Evolutionary conservation across 768 basidiomycete genomes (phyloP).

Genomic region (Butyriboletus loyo): DNA sequence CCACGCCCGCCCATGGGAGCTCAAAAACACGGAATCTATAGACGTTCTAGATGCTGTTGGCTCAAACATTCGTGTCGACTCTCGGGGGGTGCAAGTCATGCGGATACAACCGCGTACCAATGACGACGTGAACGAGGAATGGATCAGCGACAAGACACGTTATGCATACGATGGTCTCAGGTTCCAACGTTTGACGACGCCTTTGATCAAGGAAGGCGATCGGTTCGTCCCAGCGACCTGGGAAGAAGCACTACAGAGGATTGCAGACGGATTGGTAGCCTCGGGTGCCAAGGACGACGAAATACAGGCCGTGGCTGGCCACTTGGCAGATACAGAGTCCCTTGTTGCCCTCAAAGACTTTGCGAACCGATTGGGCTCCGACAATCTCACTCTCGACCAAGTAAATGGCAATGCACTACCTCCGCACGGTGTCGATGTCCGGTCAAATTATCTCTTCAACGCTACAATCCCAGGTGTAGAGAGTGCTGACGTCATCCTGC

Average conservation of each 20-base stretch:
- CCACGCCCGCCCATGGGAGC: slow-evolving; percentile 96
- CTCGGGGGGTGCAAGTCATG: slow-evolving; percentile 95
- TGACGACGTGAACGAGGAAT: slow-evolving; percentile 98
- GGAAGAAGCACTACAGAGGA: slow-evolving; percentile 81
- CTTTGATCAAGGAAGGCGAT: slow-evolving; percentile 87
- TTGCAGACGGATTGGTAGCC: slow-evolving; percentile 71
- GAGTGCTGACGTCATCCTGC: slow-evolving; percentile 85
- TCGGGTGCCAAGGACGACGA: slow-evolving; percentile 88
- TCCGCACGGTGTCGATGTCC: slow-evolving; percentile 80
- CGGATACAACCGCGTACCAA: slow-evolving; percentile 94
- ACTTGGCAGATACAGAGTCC: slow-evolving; percentile 90
- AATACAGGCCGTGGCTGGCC: slow-evolving; percentile 92
- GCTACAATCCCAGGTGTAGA: slow-evolving; percentile 88
- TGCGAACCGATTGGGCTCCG: slow-evolving; percentile 89
- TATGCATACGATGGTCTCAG: slow-evolving; percentile 94
- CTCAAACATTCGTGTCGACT: slow-evolving; percentile 95
- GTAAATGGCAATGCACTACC: slow-evolving; percentile 64
- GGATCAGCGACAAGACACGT: slow-evolving; percentile 99
- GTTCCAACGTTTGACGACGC: slow-evolving; percentile 93
- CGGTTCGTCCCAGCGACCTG: slow-evolving; percentile 88
- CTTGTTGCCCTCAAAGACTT: slow-evolving; percentile 93
- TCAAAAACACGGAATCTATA: slow-evolving; percentile 96
- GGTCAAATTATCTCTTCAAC: slow-evolving; percentile 97
- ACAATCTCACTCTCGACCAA: slow-evolving; percentile 85
- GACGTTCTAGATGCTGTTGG: slow-evolving; percentile 96